phyloP scores from a whole-genome alignment of 2,329 filamentous ascomycete genomes.

The Penicillium sp. region DNA sequence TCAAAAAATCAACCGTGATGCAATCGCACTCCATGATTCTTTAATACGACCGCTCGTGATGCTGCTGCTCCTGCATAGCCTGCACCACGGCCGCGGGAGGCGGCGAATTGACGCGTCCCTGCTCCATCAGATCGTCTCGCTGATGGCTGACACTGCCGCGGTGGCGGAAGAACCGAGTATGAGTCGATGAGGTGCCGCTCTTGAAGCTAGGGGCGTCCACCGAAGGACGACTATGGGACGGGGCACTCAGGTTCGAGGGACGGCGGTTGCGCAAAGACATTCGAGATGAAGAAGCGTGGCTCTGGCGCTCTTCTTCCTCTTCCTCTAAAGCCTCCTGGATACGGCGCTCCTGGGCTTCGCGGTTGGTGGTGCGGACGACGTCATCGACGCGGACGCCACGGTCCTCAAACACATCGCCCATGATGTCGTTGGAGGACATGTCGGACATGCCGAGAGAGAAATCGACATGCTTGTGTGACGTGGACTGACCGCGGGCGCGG shows the following conservation, averaged over 20 bases:
- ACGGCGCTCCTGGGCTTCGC: conserved; percentile 42
- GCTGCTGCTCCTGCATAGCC: not conserved
- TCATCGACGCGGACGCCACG: conserved; percentile 46
- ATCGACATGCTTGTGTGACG: conserved; percentile 66
- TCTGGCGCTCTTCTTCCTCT: conserved; percentile 33
- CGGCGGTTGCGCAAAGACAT: conserved; percentile 18
- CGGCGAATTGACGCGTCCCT: conserved; percentile 45
- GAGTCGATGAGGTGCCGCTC: conserved; percentile 46
- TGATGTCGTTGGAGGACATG: conserved; percentile 59
- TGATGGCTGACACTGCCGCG: conserved; percentile 31
- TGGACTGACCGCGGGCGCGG: conserved; percentile 59
- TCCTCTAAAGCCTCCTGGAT: conserved; percentile 39
- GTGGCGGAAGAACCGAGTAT: conserved; percentile 65
- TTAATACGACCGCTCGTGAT: not conserved
- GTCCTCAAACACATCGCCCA: conserved; percentile 67
- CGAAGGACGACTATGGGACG: conserved; percentile 28
- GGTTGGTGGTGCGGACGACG: conserved; percentile 42
- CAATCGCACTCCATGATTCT: not conserved
- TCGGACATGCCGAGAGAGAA: conserved; percentile 69
- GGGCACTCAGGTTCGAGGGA: conserved; percentile 29
- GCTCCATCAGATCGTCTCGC: conserved; percentile 48
- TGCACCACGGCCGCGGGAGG: conserved; percentile 1
- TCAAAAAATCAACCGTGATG: not conserved
- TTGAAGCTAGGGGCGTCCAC: conserved; percentile 33
- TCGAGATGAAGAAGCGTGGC: conserved; percentile 27